Conservation (phyloP, 2,329 filamentous ascomycete species). For the Ophiosphaerella herpotricha region DNA sequence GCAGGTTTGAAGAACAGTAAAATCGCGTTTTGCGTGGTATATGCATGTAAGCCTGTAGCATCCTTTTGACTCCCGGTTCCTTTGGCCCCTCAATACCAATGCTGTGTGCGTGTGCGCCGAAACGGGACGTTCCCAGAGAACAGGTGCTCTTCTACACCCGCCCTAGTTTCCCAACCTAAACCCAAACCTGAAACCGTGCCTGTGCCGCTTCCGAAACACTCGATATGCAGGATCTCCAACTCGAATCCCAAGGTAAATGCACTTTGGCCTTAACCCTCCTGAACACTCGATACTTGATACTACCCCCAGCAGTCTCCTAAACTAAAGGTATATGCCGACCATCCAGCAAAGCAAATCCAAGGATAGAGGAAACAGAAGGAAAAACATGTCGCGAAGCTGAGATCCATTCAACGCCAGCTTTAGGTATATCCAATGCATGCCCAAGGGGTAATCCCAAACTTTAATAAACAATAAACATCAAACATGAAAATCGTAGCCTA, state of each 20-base stretch:
- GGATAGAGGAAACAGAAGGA: slow-evolving; percentile 9
- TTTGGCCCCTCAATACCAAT: slow-evolving; percentile 8
- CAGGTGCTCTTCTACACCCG: slow-evolving; percentile 1
- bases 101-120: slow-evolving; percentile 2
- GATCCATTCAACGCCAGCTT: slow-evolving; percentile 15
- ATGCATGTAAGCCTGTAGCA: slow-evolving; percentile 12
- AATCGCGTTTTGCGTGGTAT: slow-evolving; percentile 19
- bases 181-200: slow-evolving; percentile 8
- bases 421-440: slow-evolving; percentile 21
- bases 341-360: slow-evolving; percentile 9
- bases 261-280: not conserved
- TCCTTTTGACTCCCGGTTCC: slow-evolving; percentile 11
- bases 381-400: slow-evolving; percentile 2
- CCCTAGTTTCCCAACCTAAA: not conserved
- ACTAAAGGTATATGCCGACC: slow-evolving; percentile 44
- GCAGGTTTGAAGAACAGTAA: slow-evolving; percentile 6
- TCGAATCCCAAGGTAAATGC: slow-evolving; percentile 11
- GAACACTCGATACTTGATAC: slow-evolving; percentile 26
- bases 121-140: not conserved
- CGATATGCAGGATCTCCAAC: slow-evolving; percentile 8
- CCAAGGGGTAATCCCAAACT: slow-evolving; percentile 17
- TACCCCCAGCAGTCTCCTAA: slow-evolving; percentile 21
- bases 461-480: slow-evolving; percentile 22
- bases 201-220: slow-evolving; percentile 4
- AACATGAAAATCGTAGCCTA: slow-evolving; percentile 34